A percentile compares a stretch with the other conserved stretches of the same genome.
Evolutionary conservation across 2,329 filamentous ascomycete genomes (phyloP).

Genomic region (Grosmannia penicillata): DNA sequence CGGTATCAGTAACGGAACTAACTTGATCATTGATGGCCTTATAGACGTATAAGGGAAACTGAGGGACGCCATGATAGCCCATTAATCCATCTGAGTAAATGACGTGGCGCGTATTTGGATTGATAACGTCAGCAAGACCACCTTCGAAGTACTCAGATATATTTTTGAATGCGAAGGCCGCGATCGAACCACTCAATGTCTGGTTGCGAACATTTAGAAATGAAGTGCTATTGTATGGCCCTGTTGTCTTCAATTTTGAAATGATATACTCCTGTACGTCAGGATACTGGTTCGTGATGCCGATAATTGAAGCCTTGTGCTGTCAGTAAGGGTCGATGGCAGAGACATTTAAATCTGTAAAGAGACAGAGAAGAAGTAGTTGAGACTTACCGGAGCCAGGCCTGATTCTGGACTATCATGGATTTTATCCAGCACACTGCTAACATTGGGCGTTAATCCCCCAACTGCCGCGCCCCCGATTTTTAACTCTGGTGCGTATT

Average conservation of each 20-base stretch:
- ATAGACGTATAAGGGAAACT: conserved; percentile 30
- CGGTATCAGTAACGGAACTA: conserved; percentile 21
- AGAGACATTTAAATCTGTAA: too few relatives aligned
- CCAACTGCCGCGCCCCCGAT: conserved; percentile 30
- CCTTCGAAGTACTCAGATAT: conserved; percentile 25
- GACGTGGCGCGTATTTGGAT: conserved; percentile 13
- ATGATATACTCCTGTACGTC: conserved; percentile 14
- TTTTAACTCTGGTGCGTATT: conserved; percentile 31
- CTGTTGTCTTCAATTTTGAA: conserved; percentile 14
- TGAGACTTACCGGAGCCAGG: conserved; percentile 16
- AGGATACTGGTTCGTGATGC: conserved; percentile 20
- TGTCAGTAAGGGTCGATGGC: background rate
- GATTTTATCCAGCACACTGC: conserved; percentile 17
- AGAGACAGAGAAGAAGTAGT: background rate
- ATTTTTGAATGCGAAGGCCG: conserved; percentile 19
- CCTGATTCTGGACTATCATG: conserved; percentile 19
- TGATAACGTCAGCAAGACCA: conserved; percentile 14
- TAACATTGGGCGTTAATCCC: conserved; percentile 26
- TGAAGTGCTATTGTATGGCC: conserved; percentile 17
- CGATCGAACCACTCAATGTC: conserved; percentile 15
- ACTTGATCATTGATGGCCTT: conserved; percentile 30
- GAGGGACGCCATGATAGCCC: conserved; percentile 24
- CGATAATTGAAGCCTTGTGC: conserved; percentile 19
- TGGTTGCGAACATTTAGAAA: conserved; percentile 17
- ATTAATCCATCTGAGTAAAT: conserved; percentile 18